A percentile compares a stretch with the other conserved stretches of the same genome.
Evolutionary conservation across 768 basidiomycete species (phyloP).

Genomic region (Mycena epipterygia): DNA sequence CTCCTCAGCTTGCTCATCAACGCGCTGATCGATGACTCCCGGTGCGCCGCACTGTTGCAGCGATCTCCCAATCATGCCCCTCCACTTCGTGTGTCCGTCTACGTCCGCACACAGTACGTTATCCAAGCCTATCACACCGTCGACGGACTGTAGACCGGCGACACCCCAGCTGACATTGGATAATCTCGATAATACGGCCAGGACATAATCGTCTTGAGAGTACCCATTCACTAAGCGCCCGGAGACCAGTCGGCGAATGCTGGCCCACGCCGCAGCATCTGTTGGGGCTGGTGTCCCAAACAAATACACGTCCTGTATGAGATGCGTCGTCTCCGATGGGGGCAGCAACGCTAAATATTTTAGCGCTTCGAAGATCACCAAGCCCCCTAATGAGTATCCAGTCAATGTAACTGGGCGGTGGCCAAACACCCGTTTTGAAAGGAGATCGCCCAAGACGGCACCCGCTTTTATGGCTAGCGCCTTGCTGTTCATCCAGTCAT

Average conservation of each 20-base stretch:
- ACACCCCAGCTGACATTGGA: constrained; percentile 63
- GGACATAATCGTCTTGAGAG: constrained; percentile 64
- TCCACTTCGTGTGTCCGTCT: constrained; percentile 66
- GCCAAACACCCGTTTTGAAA: constrained; percentile 65
- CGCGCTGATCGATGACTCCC: constrained; percentile 53
- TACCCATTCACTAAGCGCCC: constrained; percentile 71
- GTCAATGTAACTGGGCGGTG: constrained; percentile 66
- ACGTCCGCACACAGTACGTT: constrained; percentile 63
- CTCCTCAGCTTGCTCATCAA: constrained; percentile 50
- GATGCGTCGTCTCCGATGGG: constrained; percentile 57
- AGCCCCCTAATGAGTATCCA: constrained; percentile 60
- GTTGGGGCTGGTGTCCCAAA: constrained; percentile 65
- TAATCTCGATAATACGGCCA: constrained; percentile 64
- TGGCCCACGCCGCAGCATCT: constrained; percentile 58
- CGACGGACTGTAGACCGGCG: constrained; percentile 63
- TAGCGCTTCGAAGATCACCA: constrained; percentile 71
- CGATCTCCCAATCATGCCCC: constrained; percentile 61
- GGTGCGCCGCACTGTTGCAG: constrained; percentile 55
- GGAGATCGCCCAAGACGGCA: constrained; percentile 64
- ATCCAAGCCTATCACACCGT: constrained; percentile 66
- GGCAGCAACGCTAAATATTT: constrained; percentile 60
- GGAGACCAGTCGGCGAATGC: constrained; percentile 61
- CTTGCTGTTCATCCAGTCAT: constrained; percentile 71
- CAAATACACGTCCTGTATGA: constrained; percentile 68
- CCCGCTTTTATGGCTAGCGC: constrained; percentile 68